Conservation (phyloP, 2,329 filamentous ascomycete genomes). For the Colletotrichum sp. region DNA sequence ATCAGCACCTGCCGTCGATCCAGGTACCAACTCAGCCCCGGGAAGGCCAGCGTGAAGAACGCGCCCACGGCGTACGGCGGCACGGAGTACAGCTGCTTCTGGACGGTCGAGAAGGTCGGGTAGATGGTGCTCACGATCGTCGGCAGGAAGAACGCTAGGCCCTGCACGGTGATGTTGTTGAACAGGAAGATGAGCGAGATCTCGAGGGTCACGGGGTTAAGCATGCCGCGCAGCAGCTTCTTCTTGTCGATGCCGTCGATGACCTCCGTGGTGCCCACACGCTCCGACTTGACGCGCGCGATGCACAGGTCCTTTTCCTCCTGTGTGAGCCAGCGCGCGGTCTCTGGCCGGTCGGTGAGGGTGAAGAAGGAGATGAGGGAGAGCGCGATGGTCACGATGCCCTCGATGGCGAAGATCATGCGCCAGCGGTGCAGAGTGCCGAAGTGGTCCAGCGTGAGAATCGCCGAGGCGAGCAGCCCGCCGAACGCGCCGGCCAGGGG, state of each 20-base stretch:
- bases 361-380: conserved; percentile 67
- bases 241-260: conserved; percentile 66
- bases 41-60: conserved; percentile 68
- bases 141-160: conserved; percentile 72
- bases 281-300: conserved; percentile 72
- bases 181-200: conserved; percentile 66
- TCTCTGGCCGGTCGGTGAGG: conserved; percentile 72
- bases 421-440: conserved; percentile 64
- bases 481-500: conserved; percentile 76
- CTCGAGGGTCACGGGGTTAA: conserved; percentile 64
- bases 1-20: conserved; percentile 68
- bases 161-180: conserved; percentile 74
- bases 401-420: conserved; percentile 76
- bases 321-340: conserved; percentile 67
- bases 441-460: conserved; percentile 65
- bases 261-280: conserved; percentile 62
- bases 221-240: conserved; percentile 67
- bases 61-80: conserved; percentile 74
- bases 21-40: conserved; percentile 64
- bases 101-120: conserved; percentile 58
- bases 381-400: conserved; percentile 54
- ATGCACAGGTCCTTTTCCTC: conserved; percentile 72
- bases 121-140: conserved; percentile 75
- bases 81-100: conserved; percentile 73
- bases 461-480: conserved; percentile 68